phyloP scores from a whole-genome alignment of 352 stramenopile genomes.

The Halophytophthora batemanensis region DNA sequence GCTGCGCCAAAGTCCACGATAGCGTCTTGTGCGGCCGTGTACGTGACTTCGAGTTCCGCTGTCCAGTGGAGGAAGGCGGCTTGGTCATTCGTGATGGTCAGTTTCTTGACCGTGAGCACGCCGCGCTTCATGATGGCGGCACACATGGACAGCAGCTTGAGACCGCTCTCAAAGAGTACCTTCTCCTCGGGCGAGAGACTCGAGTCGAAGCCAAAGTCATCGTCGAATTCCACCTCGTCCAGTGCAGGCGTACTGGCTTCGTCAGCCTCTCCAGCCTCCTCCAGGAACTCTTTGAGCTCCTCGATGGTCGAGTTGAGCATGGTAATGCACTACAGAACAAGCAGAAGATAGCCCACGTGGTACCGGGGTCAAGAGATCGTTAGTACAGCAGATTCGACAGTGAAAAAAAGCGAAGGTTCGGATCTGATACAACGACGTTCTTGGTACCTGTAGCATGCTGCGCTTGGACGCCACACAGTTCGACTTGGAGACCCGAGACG shows the following conservation, averaged over 20 bases:
- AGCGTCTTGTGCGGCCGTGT: slow-evolving; percentile 55
- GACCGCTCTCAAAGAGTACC: slow-evolving; percentile 55
- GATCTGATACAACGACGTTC: background rate
- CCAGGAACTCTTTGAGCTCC: slow-evolving; percentile 74
- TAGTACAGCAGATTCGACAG: background rate
- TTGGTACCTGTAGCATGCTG: slow-evolving; percentile 73
- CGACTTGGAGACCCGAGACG: slow-evolving; percentile 70
- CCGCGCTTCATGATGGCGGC: slow-evolving; percentile 77
- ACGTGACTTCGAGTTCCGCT: slow-evolving; percentile 56
- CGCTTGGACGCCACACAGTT: slow-evolving; percentile 85
- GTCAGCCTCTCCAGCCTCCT: slow-evolving; percentile 35
- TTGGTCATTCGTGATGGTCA: slow-evolving; percentile 54
- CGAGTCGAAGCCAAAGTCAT: slow-evolving; percentile 80
- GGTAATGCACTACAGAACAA: slow-evolving; percentile 49
- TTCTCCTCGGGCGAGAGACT: slow-evolving; percentile 64
- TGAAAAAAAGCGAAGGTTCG: background rate
- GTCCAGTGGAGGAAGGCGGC: slow-evolving; percentile 71
- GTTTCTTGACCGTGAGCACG: slow-evolving; percentile 75
- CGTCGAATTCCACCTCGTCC: slow-evolving; percentile 58
- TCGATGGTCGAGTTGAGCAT: slow-evolving; percentile 82
- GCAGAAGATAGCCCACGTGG: too few relatives aligned
- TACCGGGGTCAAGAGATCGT: background rate
- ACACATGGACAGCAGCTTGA: slow-evolving; percentile 75
- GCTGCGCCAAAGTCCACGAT: slow-evolving; percentile 84
- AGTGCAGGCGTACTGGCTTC: slow-evolving; percentile 19